Evolutionary conservation across 2,329 filamentous ascomycete genomes (phyloP), one percentile per base, ranked within the genome.

Genomic region (Aureobasidium mangrovei): DNA sequence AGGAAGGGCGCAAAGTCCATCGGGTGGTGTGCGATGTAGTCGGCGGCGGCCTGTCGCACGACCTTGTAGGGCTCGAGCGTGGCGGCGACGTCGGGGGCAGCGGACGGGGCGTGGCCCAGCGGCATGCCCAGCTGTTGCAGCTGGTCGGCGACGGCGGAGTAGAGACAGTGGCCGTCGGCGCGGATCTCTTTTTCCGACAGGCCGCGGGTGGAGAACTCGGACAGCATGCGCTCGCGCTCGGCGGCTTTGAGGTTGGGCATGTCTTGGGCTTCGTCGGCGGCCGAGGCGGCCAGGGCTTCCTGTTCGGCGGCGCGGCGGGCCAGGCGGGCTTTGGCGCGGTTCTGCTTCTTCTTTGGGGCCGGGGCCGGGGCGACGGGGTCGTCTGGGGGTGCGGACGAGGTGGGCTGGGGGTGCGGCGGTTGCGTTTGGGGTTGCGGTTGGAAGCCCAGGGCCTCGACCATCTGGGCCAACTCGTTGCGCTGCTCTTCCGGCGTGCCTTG

Each of bases 161-260:
- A 98, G 12, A 98, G 74, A 67, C 93, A 98, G 72, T 98, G 93
- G 0, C 93, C 93, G 70, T 98, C 91, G 0, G 93, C 89, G 38
- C 80, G 80, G 55, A 98, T 90, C 56, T 88, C 83, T 62, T 86
- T 80, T 73, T 96, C 88, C 24, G 74, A 74, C 12, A 97, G 77
- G 0, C 76, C 76, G 55, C 85, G 73, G 42, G 76, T 73, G 53
- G 75, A 71, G 67, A 96, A 85, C 39, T 81, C 79, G 29, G 74
- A 73, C 55, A 80, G 74, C 83, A 98, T 91, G 44, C 79, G 77
- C 49, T 79, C 74, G 61, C 82, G 77, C 72, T 95, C 90, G 51
- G 79, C 72, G 42, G 78, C 78, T 56, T 87, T 83, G 66, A 84
- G 79, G 71, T 95, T 83, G 6, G 85, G 86, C 72, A 90, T 84